Base-by-base conservation (phyloP, 495 filamentous ascomycete genomes). In the Podospora comata region DNA sequence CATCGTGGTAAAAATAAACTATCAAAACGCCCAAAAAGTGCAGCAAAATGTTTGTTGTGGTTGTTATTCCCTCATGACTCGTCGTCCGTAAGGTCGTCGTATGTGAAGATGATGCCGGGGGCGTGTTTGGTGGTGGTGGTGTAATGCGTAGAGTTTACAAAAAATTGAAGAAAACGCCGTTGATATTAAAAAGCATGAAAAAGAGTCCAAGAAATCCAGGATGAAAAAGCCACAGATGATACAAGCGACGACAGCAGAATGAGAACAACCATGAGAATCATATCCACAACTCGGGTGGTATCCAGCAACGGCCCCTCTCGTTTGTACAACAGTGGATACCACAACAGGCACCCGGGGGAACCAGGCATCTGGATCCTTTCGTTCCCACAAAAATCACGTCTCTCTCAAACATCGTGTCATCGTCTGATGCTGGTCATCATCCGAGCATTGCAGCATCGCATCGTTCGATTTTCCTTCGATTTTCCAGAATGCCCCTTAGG, bases 61-160 rank as follows among this genome's bases (percentile, higher is more conserved):
- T 32, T 32, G 30, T 32, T 32, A 13, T 11, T 58, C 23, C 55
- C 19, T 26, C 55, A 19, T 19, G 23, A 58, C 23, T 58, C 5
- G 55, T 58, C 55, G 55, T 58, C 18, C 23, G 55, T 26, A 58
- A 15, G 55, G 55, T 26, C 55, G 55, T 26, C 55, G 55, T 58
- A 23, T 58, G 55, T 20, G 23, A 58, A 9, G 18, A 7, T 58
- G 55, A 4, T 58, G 18, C 2, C 2, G 55, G n/a, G 55, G n/a
- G 23, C 18, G 55, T 20, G n/a, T 19, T 19, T 19, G 55, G 20
- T 26, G 55, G 55, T 7, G 18, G 15, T 4, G 55, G 23, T 20
- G 55, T 58, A 18, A 18, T 19, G 55, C n/a, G 19, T 26, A 26
- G 23, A 58, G n/a, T 4, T 58, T 9, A 26, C 15, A 1, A 61